These are phyloP conservation scores for Alternaria alternata DNA, from an alignment of 2,329 filamentous ascomycete species.

Conservation along the genomic window DNA sequence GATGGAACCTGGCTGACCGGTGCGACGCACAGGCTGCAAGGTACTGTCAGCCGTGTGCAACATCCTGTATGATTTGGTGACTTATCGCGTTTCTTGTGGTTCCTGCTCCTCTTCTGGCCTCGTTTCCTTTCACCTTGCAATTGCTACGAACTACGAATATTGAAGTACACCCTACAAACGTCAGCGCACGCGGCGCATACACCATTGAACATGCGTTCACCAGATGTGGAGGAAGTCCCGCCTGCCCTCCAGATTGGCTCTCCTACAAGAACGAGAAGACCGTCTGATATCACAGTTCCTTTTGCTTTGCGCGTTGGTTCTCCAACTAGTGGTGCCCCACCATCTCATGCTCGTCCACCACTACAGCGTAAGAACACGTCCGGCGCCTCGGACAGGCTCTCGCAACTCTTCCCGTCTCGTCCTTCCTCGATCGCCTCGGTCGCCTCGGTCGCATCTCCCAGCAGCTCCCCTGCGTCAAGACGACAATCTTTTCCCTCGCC, in stretches of 20 bases:
- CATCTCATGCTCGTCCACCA: constrained; percentile 32
- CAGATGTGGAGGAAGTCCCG: constrained; percentile 41
- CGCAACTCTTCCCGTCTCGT: constrained; percentile 49
- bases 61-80: constrained; percentile 1
- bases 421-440: constrained; percentile 36
- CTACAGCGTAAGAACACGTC: constrained; percentile 41
- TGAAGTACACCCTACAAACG: not conserved
- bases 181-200: constrained; percentile 1
- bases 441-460: constrained; percentile 33
- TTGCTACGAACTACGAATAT: constrained; percentile 1
- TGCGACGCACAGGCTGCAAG: constrained; percentile 22
- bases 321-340: constrained; percentile 27
- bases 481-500: constrained; percentile 44
- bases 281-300: constrained; percentile 35
- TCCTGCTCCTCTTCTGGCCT: not conserved
- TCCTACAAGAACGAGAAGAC: constrained; percentile 28
- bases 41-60: constrained; percentile 24
- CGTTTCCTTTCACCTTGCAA: not conserved
- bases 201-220: not conserved
- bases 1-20: constrained; percentile 27
- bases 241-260: constrained; percentile 43
- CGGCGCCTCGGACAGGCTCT: constrained; percentile 43
- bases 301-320: constrained; percentile 42
- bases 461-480: constrained; percentile 27
- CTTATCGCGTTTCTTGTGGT: not conserved